Percentiles rank a stretch among this genome's conserved stretches.
phyloP scores from a whole-genome alignment of 345 rosid species.

The Bruguiera gymnorhiza region DNA sequence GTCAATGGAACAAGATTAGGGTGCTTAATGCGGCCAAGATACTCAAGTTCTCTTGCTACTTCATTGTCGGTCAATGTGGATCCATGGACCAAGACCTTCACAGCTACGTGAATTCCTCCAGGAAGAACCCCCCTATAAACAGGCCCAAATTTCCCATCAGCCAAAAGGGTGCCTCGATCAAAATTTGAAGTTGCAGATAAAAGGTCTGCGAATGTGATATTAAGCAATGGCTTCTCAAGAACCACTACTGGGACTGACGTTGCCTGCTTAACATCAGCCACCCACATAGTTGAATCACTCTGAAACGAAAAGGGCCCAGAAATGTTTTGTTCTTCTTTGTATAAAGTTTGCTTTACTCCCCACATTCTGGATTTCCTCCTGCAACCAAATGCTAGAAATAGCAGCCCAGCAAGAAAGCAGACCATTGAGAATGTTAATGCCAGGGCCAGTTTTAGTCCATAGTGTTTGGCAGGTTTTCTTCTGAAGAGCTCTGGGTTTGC shows the following conservation, averaged over 20 bases:
- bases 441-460: conserved; percentile 58
- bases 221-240: conserved; percentile 85
- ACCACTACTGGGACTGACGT: conserved; percentile 66
- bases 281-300: conserved; percentile 90
- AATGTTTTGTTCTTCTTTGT: conserved; percentile 66
- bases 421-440: conserved; percentile 62
- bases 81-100: conserved; percentile 84
- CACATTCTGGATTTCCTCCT: conserved; percentile 51
- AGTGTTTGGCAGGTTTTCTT: conserved; percentile 41
- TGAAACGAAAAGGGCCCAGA: conserved; percentile 90
- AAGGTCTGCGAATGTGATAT: conserved; percentile 84
- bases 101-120: conserved; percentile 91
- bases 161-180: conserved; percentile 81
- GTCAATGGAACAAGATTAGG: conserved; percentile 86
- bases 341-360: conserved; percentile 57
- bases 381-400: conserved; percentile 67
- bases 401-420: conserved; percentile 57
- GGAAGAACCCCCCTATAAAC: conserved; percentile 90
- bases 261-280: conserved; percentile 92
- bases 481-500: conserved; percentile 60
- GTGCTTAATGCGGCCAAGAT: conserved; percentile 85
- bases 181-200: conserved; percentile 81
- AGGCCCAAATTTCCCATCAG: conserved; percentile 90
- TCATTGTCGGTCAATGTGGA: conserved; percentile 85
- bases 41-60: conserved; percentile 87